These are phyloP conservation scores for Globisporangium carolinianum DNA, from an alignment of 352 stramenopile genomes.

Conservation along the genomic window DNA sequence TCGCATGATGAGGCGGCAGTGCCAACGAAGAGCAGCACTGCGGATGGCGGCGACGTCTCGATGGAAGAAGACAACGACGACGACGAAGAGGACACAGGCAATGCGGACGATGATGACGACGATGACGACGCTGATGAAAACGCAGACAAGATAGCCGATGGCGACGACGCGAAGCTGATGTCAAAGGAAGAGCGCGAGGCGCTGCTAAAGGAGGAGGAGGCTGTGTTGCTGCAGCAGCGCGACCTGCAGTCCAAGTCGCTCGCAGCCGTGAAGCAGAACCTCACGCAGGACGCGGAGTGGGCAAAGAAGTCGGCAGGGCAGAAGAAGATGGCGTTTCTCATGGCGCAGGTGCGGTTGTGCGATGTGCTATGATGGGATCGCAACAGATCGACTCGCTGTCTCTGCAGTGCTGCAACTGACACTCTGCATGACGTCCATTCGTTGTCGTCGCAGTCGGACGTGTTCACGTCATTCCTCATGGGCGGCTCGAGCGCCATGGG, in stretches of 20 bases:
- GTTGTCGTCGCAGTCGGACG: slow-evolving; percentile 40
- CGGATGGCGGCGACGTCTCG: slow-evolving; percentile 16
- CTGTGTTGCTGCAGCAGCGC: slow-evolving; percentile 64
- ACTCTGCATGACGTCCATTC: too few species aligned
- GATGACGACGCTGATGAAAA: slow-evolving; percentile 28
- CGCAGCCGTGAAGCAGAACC: slow-evolving; percentile 53
- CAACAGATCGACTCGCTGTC: too few species aligned
- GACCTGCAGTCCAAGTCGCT: slow-evolving; percentile 72
- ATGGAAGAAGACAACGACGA: slow-evolving; percentile 24
- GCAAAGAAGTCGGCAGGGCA: slow-evolving; percentile 39
- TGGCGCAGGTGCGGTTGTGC: slow-evolving; percentile 44
- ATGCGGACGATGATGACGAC: slow-evolving; percentile 17
- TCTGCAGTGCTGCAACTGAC: too few species aligned
- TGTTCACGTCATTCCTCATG: slow-evolving; percentile 87
- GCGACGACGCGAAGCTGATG: slow-evolving; percentile 32
- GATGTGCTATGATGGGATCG: neutral
- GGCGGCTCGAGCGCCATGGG: slow-evolving; percentile 67
- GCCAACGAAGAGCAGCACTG: slow-evolving; percentile 9
- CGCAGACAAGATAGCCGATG: slow-evolving; percentile 9
- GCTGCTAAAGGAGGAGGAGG: slow-evolving; percentile 61
- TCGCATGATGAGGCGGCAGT: slow-evolving; percentile 6
- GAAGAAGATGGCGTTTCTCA: slow-evolving; percentile 84
- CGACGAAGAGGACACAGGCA: slow-evolving; percentile 16
- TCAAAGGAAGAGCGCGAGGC: slow-evolving; percentile 52
- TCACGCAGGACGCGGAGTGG: slow-evolving; percentile 49